Base-by-base conservation (phyloP, 83 land plant species). In the Picea engelmannii region DNA sequence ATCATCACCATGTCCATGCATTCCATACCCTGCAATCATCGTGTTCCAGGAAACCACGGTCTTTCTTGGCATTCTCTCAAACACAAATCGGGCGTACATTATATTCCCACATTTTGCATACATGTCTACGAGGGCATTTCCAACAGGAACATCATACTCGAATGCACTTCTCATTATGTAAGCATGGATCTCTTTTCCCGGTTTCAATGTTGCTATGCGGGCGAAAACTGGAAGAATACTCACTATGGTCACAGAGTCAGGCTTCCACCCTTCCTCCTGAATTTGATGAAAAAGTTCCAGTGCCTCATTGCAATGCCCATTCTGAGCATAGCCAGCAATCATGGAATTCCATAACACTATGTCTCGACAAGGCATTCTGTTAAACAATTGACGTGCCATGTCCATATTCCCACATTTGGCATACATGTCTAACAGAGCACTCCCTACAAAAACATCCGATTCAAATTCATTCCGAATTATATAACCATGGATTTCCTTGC, bases 291-390 rank as follows among this genome's bases (percentile, higher is more conserved):
- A 69, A 4, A 69, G 18, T 38, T 69, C n/a, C 74, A 69, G 0
- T 18, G 74, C 74, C 74, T 69, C 47, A 16, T 38, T 69, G 74
- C 49, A 69, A 69, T 69, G 15, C 17, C 74, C 74, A 38, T 17
- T 69, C 74, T 69, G 74, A 69, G 74, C 74, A 38, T 69, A 38
- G 74, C 74, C 40, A 38, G 74, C 74, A 69, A 69, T 69, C 74
- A 69, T 69, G 9, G 74, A 69, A 38, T 69, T 69, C 74, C 74
- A 69, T 69, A 69, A 16, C 2, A 10, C 9, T 69, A 69, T 21
- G 15, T 69, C 74, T 42, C 74, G 17, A 69, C 44, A 69, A 69
- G 74, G 40, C 16, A 38, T 69, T 38, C 47, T 42, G 9, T 69
- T 42, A 69, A 69, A 69, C 47, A 69, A 47, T 38, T 69, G 44